Percentiles rank a stretch among this genome's conserved stretches.
Evolutionary conservation across 208 protist species (phyloP).

Genomic region (Entamoeba histolytica): DNA sequence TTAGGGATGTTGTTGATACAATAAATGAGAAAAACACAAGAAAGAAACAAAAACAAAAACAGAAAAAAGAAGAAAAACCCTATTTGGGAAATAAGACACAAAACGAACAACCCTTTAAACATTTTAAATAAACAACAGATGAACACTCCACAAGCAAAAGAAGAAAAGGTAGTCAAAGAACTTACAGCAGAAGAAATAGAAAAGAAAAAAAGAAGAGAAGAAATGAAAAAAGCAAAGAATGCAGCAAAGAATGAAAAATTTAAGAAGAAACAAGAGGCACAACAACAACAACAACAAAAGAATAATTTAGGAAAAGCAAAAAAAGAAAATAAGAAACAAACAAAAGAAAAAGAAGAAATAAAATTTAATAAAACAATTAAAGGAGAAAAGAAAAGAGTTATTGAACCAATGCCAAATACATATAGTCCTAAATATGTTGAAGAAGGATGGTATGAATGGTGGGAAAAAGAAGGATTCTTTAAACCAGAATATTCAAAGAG

Average conservation of each 20-base stretch:
- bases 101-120: too few species aligned
- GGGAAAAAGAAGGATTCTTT: slow-evolving; percentile 80
- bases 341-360: too few species aligned
- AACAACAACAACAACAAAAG: neutral
- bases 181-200: neutral
- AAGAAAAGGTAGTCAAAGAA: neutral
- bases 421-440: slow-evolving; percentile 79
- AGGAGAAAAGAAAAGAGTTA: neutral
- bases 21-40: too few species aligned
- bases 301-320: neutral
- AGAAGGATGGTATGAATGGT: slow-evolving; percentile 82
- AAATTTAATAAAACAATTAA: too few species aligned
- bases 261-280: neutral
- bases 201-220: neutral
- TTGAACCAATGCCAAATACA: neutral
- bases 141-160: neutral
- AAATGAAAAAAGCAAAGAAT: neutral
- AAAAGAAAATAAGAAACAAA: too few species aligned
- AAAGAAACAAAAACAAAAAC: too few species aligned
- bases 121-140: too few species aligned
- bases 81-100: too few species aligned
- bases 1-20: too few species aligned
- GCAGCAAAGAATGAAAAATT: neutral
- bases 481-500: slow-evolving; percentile 13
- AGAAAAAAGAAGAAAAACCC: too few species aligned